A percentile compares a stretch with the other conserved stretches of the same genome.
These are phyloP conservation scores for Lactarius hengduanensis DNA, from an alignment of 768 basidiomycete genomes.

Conservation along the genomic window DNA sequence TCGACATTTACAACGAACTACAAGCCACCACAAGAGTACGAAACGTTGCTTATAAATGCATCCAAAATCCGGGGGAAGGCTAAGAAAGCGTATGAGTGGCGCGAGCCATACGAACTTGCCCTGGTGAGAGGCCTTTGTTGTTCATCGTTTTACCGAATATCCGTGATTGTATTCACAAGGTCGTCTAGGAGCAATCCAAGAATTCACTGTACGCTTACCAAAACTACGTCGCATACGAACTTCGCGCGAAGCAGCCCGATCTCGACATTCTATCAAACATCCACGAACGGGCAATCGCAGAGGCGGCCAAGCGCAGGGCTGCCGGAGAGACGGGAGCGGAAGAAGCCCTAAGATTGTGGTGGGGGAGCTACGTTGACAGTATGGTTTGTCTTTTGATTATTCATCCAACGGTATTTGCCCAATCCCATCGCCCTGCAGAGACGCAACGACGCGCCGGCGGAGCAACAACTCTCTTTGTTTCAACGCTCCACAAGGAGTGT, in stretches of 20 bases:
- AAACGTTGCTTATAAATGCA: slow-evolving; percentile 68
- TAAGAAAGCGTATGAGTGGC: slow-evolving; percentile 56
- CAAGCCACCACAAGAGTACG: slow-evolving; percentile 74
- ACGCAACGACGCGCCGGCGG: slow-evolving; percentile 48
- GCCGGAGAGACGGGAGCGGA: slow-evolving; percentile 55
- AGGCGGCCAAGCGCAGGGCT: slow-evolving; percentile 62
- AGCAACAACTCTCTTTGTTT: slow-evolving; percentile 44
- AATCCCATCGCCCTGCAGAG: slow-evolving; percentile 30
- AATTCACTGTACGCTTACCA: slow-evolving; percentile 60
- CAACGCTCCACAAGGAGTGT: slow-evolving; percentile 67
- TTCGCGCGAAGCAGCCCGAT: slow-evolving; percentile 58
- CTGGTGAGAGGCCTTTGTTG: slow-evolving; percentile 46
- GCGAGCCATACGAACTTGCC: slow-evolving; percentile 60
- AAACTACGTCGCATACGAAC: slow-evolving; percentile 62
- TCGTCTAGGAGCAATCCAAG: slow-evolving; percentile 28
- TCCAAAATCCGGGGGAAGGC: slow-evolving; percentile 67
- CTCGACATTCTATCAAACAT: slow-evolving; percentile 53
- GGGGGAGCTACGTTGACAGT: slow-evolving; percentile 71
- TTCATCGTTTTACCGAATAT: slow-evolving; percentile 1
- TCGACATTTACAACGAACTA: slow-evolving; percentile 85
- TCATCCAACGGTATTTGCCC: not conserved
- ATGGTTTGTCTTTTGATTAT: slow-evolving; percentile 46
- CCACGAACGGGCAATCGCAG: slow-evolving; percentile 74
- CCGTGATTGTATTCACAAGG: slow-evolving; percentile 33
- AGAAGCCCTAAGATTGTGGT: slow-evolving; percentile 59